These are phyloP conservation scores for Magnaporthiopsis poae DNA, from an alignment of 2,329 filamentous ascomycete species.

Conservation along the genomic window DNA sequence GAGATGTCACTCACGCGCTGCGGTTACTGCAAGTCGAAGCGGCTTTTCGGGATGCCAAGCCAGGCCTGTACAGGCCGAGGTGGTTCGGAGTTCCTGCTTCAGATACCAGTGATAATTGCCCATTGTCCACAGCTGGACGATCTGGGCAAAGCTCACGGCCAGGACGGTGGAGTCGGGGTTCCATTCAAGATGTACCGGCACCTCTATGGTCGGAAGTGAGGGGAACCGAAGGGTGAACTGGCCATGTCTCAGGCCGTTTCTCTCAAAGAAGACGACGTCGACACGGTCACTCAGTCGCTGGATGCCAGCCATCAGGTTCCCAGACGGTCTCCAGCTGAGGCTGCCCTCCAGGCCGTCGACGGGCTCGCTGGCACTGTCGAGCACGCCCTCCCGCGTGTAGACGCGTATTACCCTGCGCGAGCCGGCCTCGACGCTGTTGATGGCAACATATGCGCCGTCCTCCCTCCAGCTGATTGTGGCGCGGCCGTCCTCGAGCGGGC, in stretches of 20 bases:
- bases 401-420: constrained; percentile 73
- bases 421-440: constrained; percentile 64
- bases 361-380: constrained; percentile 90
- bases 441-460: constrained; percentile 80
- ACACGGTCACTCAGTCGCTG: constrained; percentile 60
- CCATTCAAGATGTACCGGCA: constrained; percentile 63
- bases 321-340: constrained; percentile 82
- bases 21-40: constrained; percentile 52
- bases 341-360: constrained; percentile 82
- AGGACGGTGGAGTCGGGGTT: constrained; percentile 87
- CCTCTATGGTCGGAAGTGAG: constrained; percentile 8
- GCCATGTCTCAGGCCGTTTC: constrained; percentile 93
- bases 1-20: constrained; percentile 30
- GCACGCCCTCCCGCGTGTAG: constrained; percentile 77
- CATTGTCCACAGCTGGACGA: constrained; percentile 90
- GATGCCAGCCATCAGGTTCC: constrained; percentile 81
- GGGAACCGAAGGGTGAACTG: constrained; percentile 66
- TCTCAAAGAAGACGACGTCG: constrained; percentile 88
- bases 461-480: constrained; percentile 84
- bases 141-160: constrained; percentile 64
- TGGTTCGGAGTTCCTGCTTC: constrained; percentile 68
- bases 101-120: constrained; percentile 97
- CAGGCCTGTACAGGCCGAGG: constrained; percentile 25
- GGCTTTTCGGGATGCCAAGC: constrained; percentile 82
- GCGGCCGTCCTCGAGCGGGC: constrained; percentile 59